phyloP scores from a whole-genome alignment of 2,329 filamentous ascomycete genomes.

The Aspergillus eucalypticola region DNA sequence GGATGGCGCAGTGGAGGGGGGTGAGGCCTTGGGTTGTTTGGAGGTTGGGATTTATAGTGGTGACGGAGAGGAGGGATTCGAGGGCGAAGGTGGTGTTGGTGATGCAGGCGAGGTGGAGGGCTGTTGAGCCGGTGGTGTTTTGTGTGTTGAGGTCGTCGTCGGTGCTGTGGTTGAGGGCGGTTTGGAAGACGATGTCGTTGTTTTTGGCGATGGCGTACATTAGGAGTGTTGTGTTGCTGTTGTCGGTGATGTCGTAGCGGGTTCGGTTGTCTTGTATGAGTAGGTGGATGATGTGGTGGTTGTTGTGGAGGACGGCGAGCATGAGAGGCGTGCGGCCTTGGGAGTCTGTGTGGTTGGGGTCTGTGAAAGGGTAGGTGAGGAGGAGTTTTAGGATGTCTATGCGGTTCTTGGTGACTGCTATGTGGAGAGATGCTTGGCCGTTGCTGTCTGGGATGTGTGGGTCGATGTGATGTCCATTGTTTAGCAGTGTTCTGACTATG shows the following conservation, averaged over 20 bases:
- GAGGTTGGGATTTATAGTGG: background rate
- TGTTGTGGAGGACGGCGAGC: background rate
- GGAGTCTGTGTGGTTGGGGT: background rate
- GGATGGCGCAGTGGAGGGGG: background rate
- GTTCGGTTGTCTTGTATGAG: background rate
- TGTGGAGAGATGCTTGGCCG: background rate
- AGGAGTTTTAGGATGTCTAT: background rate
- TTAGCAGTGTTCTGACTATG: background rate
- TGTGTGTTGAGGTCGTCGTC: background rate
- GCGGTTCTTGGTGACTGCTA: background rate
- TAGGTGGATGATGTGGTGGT: background rate
- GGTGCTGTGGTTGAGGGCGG: background rate
- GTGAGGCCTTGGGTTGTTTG: background rate
- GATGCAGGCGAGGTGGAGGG: background rate
- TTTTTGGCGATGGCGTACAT: background rate
- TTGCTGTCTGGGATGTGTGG: background rate
- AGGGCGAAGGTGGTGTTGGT: background rate
- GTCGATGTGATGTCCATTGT: background rate
- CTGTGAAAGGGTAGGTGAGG: background rate
- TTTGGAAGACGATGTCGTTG: background rate
- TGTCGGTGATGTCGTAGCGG: background rate
- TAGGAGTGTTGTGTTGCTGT: background rate
- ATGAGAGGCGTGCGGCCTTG: background rate
- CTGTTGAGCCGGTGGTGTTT: background rate
- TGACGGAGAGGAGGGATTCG: background rate